Conservation (phyloP, 768 basidiomycete genomes). For the Hygrocybe punicea region DNA sequence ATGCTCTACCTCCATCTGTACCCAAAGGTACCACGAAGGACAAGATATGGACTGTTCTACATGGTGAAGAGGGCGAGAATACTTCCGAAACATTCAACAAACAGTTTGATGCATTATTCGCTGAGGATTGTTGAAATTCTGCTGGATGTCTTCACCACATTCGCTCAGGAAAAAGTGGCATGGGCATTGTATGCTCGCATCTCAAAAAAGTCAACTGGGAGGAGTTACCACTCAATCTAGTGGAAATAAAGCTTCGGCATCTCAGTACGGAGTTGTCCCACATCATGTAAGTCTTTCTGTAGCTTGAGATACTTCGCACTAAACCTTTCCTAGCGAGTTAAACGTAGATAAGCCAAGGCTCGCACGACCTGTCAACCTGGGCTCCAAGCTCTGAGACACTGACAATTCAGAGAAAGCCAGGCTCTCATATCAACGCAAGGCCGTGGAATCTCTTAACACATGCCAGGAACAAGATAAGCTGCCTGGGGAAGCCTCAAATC, state of each 20-base stretch:
- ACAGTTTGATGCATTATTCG: conserved; percentile 16
- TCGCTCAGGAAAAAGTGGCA: conserved; percentile 5
- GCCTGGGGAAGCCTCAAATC: not conserved
- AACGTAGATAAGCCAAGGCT: not conserved
- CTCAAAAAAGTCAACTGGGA: conserved; percentile 11
- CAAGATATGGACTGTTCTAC: conserved; percentile 10
- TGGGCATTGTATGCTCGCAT: conserved; percentile 6
- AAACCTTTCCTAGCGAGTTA: not conserved
- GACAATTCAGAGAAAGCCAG: not conserved
- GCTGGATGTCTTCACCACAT: conserved; percentile 9
- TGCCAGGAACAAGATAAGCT: not conserved
- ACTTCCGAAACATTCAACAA: conserved; percentile 11
- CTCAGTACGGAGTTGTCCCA: not conserved
- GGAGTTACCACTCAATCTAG: conserved; percentile 8
- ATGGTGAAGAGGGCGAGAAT: conserved; percentile 3
- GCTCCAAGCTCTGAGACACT: not conserved
- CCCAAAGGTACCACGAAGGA: conserved; percentile 3
- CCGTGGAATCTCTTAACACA: not conserved
- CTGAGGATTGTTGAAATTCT: conserved; percentile 11
- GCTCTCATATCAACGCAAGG: not conserved
- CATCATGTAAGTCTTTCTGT: not conserved
- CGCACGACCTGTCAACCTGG: not conserved
- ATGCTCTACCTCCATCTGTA: conserved; percentile 5
- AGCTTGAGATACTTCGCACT: not conserved
- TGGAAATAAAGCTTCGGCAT: conserved; percentile 3